Conservation (phyloP, 2,329 filamentous ascomycete species). For the Aspergillus sclerotialis region DNA sequence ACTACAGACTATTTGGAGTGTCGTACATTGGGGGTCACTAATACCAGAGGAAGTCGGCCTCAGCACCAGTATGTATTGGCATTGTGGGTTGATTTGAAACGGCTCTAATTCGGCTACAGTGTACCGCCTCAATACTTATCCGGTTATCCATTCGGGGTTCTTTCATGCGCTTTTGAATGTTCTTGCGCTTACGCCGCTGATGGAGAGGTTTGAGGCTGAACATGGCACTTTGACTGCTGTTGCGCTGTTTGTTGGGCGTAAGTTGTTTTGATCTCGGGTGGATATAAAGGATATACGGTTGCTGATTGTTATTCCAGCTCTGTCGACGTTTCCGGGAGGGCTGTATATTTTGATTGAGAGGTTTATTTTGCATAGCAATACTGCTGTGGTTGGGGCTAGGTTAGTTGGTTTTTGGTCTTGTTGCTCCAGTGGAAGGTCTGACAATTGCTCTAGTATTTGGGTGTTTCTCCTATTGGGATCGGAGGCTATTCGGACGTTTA, state of each 20-base stretch:
- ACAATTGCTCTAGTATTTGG: conserved; percentile 62
- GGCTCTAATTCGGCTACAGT: conserved; percentile 46
- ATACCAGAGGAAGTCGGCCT: conserved; percentile 70
- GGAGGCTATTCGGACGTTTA: conserved; percentile 80
- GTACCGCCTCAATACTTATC: conserved; percentile 88
- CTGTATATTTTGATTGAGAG: conserved; percentile 75
- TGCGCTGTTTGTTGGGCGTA: conserved; percentile 83
- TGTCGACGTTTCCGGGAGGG: conserved; percentile 74
- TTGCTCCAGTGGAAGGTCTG: conserved; percentile 7
- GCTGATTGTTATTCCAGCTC: conserved; percentile 42
- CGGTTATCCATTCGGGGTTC: conserved; percentile 74
- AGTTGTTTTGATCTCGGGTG: conserved; percentile 34
- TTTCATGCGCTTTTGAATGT: conserved; percentile 76
- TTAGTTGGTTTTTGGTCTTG: conserved; percentile 32
- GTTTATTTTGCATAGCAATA: conserved; percentile 63
- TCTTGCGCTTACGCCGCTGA: conserved; percentile 71
- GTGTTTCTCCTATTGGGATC: conserved; percentile 79
- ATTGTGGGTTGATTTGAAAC: neutral
- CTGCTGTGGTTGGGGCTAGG: conserved; percentile 75
- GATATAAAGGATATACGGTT: conserved; percentile 10
- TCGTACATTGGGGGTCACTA: conserved; percentile 71
- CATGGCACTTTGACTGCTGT: conserved; percentile 85
- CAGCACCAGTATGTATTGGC: conserved; percentile 56
- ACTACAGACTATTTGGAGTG: conserved; percentile 62
- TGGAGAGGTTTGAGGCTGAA: conserved; percentile 90